Conservation (phyloP, 2,329 filamentous ascomycete genomes). For the Calonectria henricotiae region DNA sequence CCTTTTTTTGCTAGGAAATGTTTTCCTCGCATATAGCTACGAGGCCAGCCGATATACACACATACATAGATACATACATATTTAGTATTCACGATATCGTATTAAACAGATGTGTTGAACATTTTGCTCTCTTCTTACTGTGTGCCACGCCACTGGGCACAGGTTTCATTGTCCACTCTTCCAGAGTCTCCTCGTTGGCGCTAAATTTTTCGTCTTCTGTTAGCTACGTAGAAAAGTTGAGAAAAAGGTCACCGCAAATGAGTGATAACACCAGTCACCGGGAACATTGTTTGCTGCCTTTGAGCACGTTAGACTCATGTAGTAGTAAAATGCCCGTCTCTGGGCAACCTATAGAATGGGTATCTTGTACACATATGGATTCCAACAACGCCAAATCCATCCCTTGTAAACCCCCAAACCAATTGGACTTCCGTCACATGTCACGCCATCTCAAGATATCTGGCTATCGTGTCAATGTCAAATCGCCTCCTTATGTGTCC, state of each 20-base stretch:
- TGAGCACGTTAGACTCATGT: not conserved
- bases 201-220: not conserved
- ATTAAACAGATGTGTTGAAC: too few relatives aligned
- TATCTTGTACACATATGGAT: slow-evolving; percentile 29
- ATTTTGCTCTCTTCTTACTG: too few relatives aligned
- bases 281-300: not conserved
- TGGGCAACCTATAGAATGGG: slow-evolving; percentile 25
- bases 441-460: not conserved
- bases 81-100: too few relatives aligned
- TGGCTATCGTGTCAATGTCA: not conserved
- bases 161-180: not conserved
- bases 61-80: too few relatives aligned
- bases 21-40: too few relatives aligned
- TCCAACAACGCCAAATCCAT: slow-evolving; percentile 29
- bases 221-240: not conserved
- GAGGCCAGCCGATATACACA: too few relatives aligned
- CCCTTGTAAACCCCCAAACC: not conserved
- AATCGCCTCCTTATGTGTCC: not conserved
- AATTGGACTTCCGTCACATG: not conserved
- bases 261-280: not conserved
- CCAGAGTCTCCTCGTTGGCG: not conserved
- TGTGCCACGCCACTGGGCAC: not conserved
- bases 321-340: not conserved
- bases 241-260: too few relatives aligned
- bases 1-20: too few relatives aligned